Evolutionary conservation across 805 yeast species (phyloP).

Genomic region (Geotrichum ghanense): DNA sequence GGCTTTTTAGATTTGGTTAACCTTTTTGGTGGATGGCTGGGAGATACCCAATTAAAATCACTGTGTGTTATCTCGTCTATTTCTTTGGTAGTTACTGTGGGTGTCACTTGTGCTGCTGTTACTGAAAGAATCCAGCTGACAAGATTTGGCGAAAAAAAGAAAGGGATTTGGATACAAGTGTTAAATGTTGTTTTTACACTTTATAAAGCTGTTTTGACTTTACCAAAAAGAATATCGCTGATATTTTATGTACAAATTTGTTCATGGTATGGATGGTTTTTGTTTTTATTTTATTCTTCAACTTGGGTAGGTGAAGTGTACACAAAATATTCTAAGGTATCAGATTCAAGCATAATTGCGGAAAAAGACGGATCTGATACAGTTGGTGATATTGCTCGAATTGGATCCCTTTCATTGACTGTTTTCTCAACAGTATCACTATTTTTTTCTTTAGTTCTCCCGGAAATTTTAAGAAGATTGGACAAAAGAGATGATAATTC

Average conservation of each 20-base stretch:
- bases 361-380: slow-evolving; percentile 20
- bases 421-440: slow-evolving; percentile 39
- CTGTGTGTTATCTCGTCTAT: slow-evolving; percentile 34
- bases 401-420: slow-evolving; percentile 25
- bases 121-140: slow-evolving; percentile 37
- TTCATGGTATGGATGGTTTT: slow-evolving; percentile 65
- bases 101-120: slow-evolving; percentile 32
- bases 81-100: slow-evolving; percentile 31
- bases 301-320: slow-evolving; percentile 56
- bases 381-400: slow-evolving; percentile 22
- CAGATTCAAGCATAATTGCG: not conserved
- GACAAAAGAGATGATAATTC: not conserved
- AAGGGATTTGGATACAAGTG: not conserved
- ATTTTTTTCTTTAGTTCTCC: slow-evolving; percentile 19
- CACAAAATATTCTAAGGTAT: slow-evolving; percentile 22
- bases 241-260: slow-evolving; percentile 48
- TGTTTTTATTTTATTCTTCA: slow-evolving; percentile 53
- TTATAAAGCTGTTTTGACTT: slow-evolving; percentile 9
- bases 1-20: slow-evolving; percentile 37
- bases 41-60: slow-evolving; percentile 41
- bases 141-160: not conserved
- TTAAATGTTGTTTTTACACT: slow-evolving; percentile 9
- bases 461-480: slow-evolving; percentile 9
- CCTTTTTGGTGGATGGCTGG: slow-evolving; percentile 29
- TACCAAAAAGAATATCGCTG: slow-evolving; percentile 39